These are phyloP conservation scores for Chrysoporthe deuterocubensis DNA, from an alignment of 2,329 filamentous ascomycete species.

Conservation along the genomic window DNA sequence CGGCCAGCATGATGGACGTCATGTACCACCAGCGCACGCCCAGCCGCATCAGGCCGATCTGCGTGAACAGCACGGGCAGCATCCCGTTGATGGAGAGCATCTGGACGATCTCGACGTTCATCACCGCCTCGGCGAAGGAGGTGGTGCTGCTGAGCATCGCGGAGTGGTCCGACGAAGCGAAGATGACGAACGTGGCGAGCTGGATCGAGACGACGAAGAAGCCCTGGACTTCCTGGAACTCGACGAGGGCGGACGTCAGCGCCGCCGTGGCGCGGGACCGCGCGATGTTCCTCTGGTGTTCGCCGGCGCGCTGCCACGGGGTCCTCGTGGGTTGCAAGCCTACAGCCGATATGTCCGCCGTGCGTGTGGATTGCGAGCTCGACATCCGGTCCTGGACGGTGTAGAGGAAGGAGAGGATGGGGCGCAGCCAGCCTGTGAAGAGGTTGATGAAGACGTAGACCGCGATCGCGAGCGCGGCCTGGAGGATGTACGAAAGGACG, in stretches of 20 bases:
- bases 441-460: constrained; percentile 26
- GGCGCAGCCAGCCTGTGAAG: constrained; percentile 20
- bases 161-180: constrained; percentile 24
- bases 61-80: constrained; percentile 31
- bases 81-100: constrained; percentile 28
- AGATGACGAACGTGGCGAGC: constrained; percentile 32
- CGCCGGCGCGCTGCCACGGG: constrained; percentile 21
- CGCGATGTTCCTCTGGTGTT: constrained; percentile 25
- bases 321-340: constrained; percentile 3
- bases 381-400: constrained; percentile 20
- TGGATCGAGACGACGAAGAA: constrained; percentile 34
- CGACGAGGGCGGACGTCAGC: constrained; percentile 30
- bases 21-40: constrained; percentile 35
- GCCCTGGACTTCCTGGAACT: constrained; percentile 35
- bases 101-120: constrained; percentile 30
- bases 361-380: not conserved
- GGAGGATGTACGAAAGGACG: constrained; percentile 25
- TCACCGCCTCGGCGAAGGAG: constrained; percentile 30
- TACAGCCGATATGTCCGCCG: not conserved
- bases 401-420: constrained; percentile 20
- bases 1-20: constrained; percentile 26
- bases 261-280: constrained; percentile 28
- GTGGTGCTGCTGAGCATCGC: constrained; percentile 24
- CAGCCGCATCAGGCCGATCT: constrained; percentile 32
- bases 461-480: constrained; percentile 24